phyloP scores from a whole-genome alignment of 441 rosid species.

The Croton laevigatus region DNA sequence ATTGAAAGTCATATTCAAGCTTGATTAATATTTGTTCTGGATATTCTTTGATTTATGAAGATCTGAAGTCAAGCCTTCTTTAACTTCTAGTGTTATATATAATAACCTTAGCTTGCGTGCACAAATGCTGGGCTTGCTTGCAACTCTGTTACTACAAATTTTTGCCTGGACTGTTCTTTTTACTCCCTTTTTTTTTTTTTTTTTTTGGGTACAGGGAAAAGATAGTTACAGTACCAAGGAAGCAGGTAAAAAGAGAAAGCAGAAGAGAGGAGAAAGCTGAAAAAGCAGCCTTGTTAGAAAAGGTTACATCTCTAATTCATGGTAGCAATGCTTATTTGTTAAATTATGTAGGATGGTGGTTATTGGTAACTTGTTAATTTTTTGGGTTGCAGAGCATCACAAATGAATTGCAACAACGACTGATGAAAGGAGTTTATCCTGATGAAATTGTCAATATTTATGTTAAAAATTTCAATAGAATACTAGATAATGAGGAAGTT shows the following conservation, averaged over 20 bases:
- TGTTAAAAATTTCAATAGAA: conserved; percentile 32
- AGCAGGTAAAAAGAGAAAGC: conserved; percentile 53
- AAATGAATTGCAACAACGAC: conserved; percentile 68
- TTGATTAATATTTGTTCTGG: neutral
- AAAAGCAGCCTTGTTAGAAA: conserved; percentile 69
- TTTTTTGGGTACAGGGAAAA: conserved; percentile 46
- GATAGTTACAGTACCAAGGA: conserved; percentile 60
- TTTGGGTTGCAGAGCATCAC: conserved; percentile 55
- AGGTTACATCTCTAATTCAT: conserved; percentile 37
- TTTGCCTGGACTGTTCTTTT: neutral
- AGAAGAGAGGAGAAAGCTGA: conserved; percentile 80
- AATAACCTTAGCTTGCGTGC: neutral
- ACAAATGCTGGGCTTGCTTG: neutral
- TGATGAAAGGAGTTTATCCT: conserved; percentile 52
- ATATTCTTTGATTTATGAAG: neutral
- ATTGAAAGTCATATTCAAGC: neutral
- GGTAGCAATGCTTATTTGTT: neutral
- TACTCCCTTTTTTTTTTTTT: no score
- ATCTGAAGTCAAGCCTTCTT: neutral
- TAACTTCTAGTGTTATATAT: neutral
- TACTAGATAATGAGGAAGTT: conserved; percentile 45
- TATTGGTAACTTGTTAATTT: neutral
- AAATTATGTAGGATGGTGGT: conserved; percentile 1
- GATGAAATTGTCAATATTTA: conserved; percentile 66
- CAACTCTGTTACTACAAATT: neutral